Evolutionary conservation across 129 eudicot species (phyloP).

Genomic region (Pittosporum tobira): DNA sequence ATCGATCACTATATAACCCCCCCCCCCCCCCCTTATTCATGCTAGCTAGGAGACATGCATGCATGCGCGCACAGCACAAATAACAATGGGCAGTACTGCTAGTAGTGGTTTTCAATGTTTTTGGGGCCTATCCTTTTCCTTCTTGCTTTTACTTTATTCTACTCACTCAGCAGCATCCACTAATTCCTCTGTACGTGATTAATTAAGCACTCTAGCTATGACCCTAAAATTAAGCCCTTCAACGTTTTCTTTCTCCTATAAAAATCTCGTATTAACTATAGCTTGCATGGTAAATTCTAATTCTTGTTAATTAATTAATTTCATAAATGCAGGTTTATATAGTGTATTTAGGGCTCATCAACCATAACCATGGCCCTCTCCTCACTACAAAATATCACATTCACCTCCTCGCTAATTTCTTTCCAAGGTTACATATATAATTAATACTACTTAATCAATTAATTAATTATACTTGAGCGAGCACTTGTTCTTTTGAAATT

Average conservation of each 20-base stretch:
- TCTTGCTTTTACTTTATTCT: conserved; percentile 35
- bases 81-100: conserved; percentile 28
- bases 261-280: conserved; percentile 25
- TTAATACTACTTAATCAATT: background rate
- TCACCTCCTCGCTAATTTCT: conserved; percentile 44
- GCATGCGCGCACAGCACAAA: too few species aligned
- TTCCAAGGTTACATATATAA: conserved; percentile 30
- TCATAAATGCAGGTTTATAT: conserved; percentile 49
- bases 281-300: too few species aligned
- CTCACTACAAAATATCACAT: conserved; percentile 48
- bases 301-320: conserved; percentile 9
- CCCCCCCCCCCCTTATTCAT: conserved; percentile 12
- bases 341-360: conserved; percentile 60
- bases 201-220: background rate
- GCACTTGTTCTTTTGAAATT: background rate
- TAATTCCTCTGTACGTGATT: conserved; percentile 9
- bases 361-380: conserved; percentile 37
- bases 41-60: conserved; percentile 21
- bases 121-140: conserved; percentile 41
- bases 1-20: conserved; percentile 35
- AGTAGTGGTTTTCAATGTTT: conserved; percentile 23
- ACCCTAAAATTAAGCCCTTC: conserved; percentile 1
- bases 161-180: conserved; percentile 35
- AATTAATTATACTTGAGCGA: too few species aligned
- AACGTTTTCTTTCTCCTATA: conserved; percentile 17